These are phyloP conservation scores for Salvia hispanica DNA, from an alignment of 257 asterid species.

Conservation along the genomic window DNA sequence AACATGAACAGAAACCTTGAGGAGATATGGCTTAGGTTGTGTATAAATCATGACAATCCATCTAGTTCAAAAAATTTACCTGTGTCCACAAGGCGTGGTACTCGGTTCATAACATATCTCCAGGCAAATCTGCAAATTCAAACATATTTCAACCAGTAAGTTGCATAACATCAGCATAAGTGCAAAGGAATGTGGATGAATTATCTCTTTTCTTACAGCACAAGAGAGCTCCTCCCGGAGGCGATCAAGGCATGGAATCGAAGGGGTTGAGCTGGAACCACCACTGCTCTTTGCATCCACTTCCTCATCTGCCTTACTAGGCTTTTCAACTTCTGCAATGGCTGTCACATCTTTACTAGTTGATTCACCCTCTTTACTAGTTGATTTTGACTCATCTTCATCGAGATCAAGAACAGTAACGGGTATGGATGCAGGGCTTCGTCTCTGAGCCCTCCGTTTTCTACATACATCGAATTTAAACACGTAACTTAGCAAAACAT, in stretches of 20 bases:
- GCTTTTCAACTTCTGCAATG: conserved; percentile 34
- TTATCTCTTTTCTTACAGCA: conserved; percentile 55
- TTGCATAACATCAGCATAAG: not conserved
- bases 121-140: conserved; percentile 77
- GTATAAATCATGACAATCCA: not conserved
- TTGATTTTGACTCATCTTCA: conserved; percentile 43
- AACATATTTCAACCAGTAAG: not conserved
- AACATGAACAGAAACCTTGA: not conserved
- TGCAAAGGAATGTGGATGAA: not conserved
- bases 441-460: conserved; percentile 66
- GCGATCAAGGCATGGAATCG: conserved; percentile 73
- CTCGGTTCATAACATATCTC: conserved; percentile 96
- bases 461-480: conserved; percentile 40
- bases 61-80: conserved; percentile 43
- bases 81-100: conserved; percentile 98
- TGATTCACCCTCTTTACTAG: conserved; percentile 40
- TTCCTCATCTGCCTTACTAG: conserved; percentile 34
- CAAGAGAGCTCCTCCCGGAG: conserved; percentile 98
- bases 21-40: not conserved
- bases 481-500: conserved; percentile 10
- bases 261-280: conserved; percentile 44
- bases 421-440: conserved; percentile 57
- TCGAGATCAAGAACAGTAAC: conserved; percentile 47
- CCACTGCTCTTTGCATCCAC: conserved; percentile 33
- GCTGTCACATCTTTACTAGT: conserved; percentile 30